Conservation (phyloP, 306 rosid species). For the Amphicarpaea edgeworthii region DNA sequence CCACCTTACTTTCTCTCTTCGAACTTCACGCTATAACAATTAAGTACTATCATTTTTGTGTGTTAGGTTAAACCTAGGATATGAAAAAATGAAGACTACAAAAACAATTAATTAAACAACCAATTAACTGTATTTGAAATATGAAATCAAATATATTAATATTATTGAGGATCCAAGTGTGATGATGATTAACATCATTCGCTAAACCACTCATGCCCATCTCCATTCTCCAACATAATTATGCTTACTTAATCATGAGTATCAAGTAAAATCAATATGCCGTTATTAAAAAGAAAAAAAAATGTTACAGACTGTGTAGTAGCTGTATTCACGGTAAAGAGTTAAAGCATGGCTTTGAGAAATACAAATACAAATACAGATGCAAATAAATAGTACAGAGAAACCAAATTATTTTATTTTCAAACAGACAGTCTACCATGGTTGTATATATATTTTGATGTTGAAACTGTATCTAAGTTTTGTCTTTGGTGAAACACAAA, state of each 20-base stretch:
- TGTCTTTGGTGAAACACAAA: too few species aligned
- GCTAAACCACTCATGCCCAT: neutral
- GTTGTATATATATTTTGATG: too few species aligned
- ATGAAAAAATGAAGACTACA: neutral
- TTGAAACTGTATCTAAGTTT: too few species aligned
- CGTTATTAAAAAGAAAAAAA: neutral
- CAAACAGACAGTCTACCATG: too few species aligned
- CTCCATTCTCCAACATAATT: neutral
- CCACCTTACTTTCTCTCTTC: neutral
- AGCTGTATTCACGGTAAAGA: neutral
- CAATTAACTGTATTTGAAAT: neutral
- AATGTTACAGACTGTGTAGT: neutral
- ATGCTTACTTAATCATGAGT: neutral
- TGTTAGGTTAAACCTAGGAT: neutral
- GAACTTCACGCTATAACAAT: neutral
- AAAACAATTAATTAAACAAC: neutral
- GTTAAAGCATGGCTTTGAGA: neutral
- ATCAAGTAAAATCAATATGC: neutral
- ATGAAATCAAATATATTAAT: too few species aligned
- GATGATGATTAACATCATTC: slow-evolving; percentile 1
- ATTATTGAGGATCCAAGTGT: neutral
- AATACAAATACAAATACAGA: too few species aligned
- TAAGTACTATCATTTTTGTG: too few species aligned
- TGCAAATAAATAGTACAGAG: neutral
- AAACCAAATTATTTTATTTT: neutral